Evolutionary conservation across 371 early-diverging fungal genomes (phyloP), one percentile per base, ranked within the genome.

Genomic region (Gilbertella persicaria): DNA sequence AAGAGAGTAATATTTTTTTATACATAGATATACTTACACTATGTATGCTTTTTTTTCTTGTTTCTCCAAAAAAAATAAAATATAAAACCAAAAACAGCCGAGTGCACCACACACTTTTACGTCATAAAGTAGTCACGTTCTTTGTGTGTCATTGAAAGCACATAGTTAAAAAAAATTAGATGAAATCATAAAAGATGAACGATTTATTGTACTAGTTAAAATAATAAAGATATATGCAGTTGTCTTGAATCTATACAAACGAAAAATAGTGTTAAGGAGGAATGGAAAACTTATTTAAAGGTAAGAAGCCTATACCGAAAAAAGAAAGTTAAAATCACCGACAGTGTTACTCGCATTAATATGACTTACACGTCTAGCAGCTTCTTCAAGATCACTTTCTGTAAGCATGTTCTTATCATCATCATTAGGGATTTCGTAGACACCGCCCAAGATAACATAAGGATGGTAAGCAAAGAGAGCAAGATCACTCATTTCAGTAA

Each of bases 391-490:
- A 13, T 77, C 73, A 21, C 52, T 54, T 4, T 67, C 67, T 26
- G 71, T 55, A n/a, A 77, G 55, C 24, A 50, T 64, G 42, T 77
- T 68, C 43, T 64, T 63, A 13, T 69, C 60, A 50, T 69, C 72
- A 45, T 73, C 64, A 40, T 60, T 61, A 29, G 80, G 81, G 38
- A 85, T 79, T 54, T 81, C 85, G 53, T 75, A 80, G 8, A 84
- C 82, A 50, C 83, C 83, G 49, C 84, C 78, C 45, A 83, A 64
- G 39, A 84, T 78, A 21, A 83, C 56, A 55, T 68, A 83, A 40
- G 87, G 87, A 33, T 78, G 73, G 65, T 84, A 86, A 29, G 84
- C 80, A 43, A 81, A 79, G 23, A 69, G 52, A 20, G 62, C 58
- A 38, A 86, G 53, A 45, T 82, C 82, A 8, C 64, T 63, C 67